Percentiles rank a stretch among this genome's conserved stretches.
Evolutionary conservation across 148 eudicot species (phyloP).

Genomic region (Polygonum maritimum): DNA sequence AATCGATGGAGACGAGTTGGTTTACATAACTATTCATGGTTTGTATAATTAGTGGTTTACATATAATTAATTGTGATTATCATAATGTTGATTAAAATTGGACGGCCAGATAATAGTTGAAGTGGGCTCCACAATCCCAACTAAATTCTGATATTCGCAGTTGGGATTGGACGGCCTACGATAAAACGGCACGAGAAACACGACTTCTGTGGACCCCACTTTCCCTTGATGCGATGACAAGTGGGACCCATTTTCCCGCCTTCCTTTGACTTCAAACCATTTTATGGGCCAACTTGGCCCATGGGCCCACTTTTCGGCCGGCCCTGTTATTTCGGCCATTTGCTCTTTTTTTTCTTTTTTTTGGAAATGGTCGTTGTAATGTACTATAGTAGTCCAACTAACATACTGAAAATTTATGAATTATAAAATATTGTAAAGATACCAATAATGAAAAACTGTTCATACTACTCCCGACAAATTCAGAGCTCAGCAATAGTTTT

Average conservation of each 20-base stretch:
- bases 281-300: background rate
- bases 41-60: background rate
- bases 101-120: background rate
- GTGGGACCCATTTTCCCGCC: background rate
- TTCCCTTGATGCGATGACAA: background rate
- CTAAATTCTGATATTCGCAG: background rate
- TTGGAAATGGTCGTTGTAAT: background rate
- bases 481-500: background rate
- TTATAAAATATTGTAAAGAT: background rate
- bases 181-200: slow-evolving; percentile 6
- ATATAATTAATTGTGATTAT: too few species aligned
- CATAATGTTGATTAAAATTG: background rate
- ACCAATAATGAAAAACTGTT: background rate
- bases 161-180: slow-evolving; percentile 2
- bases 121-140: slow-evolving; percentile 5
- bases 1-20: too few species aligned
- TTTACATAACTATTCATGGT: too few species aligned
- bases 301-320: slow-evolving; percentile 4
- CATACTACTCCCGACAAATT: background rate
- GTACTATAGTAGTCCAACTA: background rate
- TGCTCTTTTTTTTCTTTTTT: background rate
- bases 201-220: background rate
- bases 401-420: background rate
- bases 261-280: background rate
- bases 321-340: slow-evolving; percentile 4